Evolutionary conservation across 106 monocot genomes (phyloP).

Genomic region (Gastrodia elata): DNA sequence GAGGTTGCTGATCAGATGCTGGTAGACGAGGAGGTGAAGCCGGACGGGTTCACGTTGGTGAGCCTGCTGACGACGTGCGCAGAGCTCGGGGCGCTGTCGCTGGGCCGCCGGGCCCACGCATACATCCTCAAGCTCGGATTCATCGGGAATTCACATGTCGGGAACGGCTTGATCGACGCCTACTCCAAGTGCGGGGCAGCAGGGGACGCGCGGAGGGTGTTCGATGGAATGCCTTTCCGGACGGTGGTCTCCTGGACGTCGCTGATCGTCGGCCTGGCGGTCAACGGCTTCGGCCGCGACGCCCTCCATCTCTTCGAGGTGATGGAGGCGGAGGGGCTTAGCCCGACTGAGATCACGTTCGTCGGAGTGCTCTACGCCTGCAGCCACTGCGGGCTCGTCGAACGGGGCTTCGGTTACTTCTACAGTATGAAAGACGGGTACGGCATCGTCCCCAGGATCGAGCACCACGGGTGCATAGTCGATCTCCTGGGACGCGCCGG

Average conservation of each 20-base stretch:
- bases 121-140: constrained; percentile 44
- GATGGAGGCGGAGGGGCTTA: constrained; percentile 54
- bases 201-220: constrained; percentile 38
- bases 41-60: constrained; percentile 82
- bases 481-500: constrained; percentile 79
- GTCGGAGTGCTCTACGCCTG: constrained; percentile 78
- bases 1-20: constrained; percentile 38
- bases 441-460: constrained; percentile 48
- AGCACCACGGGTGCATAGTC: constrained; percentile 87
- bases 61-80: constrained; percentile 69
- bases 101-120: constrained; percentile 54
- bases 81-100: constrained; percentile 55
- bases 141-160: constrained; percentile 38
- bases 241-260: constrained; percentile 53
- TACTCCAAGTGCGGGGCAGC: constrained; percentile 70
- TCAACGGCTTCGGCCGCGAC: constrained; percentile 50
- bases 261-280: constrained; percentile 48
- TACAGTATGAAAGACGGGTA: constrained; percentile 42
- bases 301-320: constrained; percentile 39
- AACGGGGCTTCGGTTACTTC: constrained; percentile 56
- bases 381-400: constrained; percentile 77
- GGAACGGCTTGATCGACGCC: constrained; percentile 67
- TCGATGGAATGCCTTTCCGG: constrained; percentile 51
- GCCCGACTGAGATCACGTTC: constrained; percentile 69
- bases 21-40: constrained; percentile 11